These are phyloP conservation scores for Alternaria ethzedia DNA, from an alignment of 2,329 filamentous ascomycete species.

Conservation along the genomic window DNA sequence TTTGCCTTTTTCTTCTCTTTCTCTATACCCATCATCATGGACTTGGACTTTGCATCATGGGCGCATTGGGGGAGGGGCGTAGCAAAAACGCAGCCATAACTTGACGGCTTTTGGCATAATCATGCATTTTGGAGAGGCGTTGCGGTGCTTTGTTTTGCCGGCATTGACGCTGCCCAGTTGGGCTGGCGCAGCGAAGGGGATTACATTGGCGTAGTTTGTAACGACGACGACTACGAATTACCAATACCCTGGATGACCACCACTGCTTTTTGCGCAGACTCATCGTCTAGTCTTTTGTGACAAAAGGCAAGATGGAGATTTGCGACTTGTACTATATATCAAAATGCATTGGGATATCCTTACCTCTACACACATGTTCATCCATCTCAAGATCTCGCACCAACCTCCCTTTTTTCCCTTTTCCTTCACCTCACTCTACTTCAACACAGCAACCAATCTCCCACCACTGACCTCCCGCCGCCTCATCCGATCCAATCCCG, in stretches of 20 bases:
- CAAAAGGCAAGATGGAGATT: not conserved
- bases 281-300: not conserved
- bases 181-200: not conserved
- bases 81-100: not conserved
- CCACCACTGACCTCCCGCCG: conserved; percentile 71
- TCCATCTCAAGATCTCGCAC: fast-evolving
- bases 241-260: not conserved
- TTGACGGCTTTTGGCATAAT: not conserved
- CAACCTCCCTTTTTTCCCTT: fast-evolving
- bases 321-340: not conserved
- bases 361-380: not conserved
- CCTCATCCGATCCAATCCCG: conserved; percentile 69
- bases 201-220: not conserved
- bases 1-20: not conserved
- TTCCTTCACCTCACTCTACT: not conserved
- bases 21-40: conserved; percentile 3
- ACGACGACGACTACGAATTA: not conserved
- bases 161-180: not conserved
- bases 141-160: not conserved
- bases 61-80: not conserved
- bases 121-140: not conserved
- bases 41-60: not conserved
- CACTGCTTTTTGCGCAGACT: not conserved
- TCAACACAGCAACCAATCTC: conserved; percentile 60
- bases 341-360: conserved; percentile 1